A percentile compares a stretch with the other conserved stretches of the same genome.
Conservation (phyloP, 2,329 filamentous ascomycete genomes). For the Epicoccum sorghinum region DNA sequence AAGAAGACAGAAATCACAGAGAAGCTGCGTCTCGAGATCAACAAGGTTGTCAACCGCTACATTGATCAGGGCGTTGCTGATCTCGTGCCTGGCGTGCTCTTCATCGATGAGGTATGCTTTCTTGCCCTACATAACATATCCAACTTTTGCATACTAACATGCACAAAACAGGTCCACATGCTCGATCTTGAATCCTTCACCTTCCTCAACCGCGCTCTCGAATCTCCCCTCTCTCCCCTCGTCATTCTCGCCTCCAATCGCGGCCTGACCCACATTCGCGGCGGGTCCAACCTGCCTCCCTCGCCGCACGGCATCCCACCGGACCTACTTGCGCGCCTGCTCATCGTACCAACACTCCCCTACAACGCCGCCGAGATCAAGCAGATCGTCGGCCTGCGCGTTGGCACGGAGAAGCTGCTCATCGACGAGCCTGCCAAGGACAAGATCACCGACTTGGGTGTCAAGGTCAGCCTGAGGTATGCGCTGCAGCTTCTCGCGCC, state of each 20-base stretch:
- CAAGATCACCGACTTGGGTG: constrained; percentile 85
- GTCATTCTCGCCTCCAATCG: constrained; percentile 97
- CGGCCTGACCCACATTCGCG: constrained; percentile 89
- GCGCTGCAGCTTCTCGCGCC: constrained; percentile 90
- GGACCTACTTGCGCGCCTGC: constrained; percentile 89
- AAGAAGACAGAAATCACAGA: constrained; percentile 99
- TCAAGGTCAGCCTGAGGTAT: constrained; percentile 88
- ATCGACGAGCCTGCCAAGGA: constrained; percentile 84
- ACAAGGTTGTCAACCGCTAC: constrained; percentile 99
- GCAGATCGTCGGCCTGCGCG: constrained; percentile 84
- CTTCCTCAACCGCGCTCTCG: constrained; percentile 96
- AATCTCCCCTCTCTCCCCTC: constrained; percentile 92
- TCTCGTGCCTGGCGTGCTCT: constrained; percentile 95
- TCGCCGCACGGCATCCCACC: constrained; percentile 93
- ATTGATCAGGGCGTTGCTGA: constrained; percentile 98
- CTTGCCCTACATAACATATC: neutral
- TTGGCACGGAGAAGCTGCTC: constrained; percentile 78
- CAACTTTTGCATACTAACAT: constrained; percentile 23
- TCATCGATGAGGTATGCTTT: constrained; percentile 87
- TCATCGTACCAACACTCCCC: constrained; percentile 93
- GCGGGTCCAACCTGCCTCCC: constrained; percentile 66
- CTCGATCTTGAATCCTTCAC: constrained; percentile 99
- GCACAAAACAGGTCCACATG: constrained; percentile 85
- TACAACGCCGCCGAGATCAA: constrained; percentile 91
- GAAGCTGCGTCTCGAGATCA: constrained; percentile 93